Base-by-base conservation (phyloP, 2,329 filamentous ascomycete species). In the Xylariaceae sp. region DNA sequence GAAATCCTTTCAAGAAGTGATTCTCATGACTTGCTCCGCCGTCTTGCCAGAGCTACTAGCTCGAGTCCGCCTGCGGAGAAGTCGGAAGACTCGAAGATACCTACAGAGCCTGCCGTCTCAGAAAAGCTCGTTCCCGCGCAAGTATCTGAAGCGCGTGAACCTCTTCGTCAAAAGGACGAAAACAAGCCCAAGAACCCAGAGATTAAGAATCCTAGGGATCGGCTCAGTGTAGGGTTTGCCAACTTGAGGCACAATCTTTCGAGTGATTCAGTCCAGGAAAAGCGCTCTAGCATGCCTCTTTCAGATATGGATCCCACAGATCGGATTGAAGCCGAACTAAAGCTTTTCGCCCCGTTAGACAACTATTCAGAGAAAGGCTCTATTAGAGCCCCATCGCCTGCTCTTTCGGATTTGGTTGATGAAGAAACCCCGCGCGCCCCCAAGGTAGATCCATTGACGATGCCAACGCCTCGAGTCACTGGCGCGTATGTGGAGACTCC, bases 401-500 rank as follows among this genome's bases (percentile, higher is more conserved):
- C 56, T 32, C 64, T 65, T 2, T 67, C 67, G 7, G 59, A 61
- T 27, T 43, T 64, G 22, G 39, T 16, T 36, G 62, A 63, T 3
- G 71, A 74, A 5, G 69, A 69, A 42, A 82, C 78, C 1, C 78
- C 77, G 5, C 68, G 67, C 36, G 63, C 73, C 3, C 45, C 47
- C 12, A 76, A 67, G 52, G 43, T 52, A 33, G 74, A 80, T 47
- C 71, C 71, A 10, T 47, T 74, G 25, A 67, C 67, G 22, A 72
- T 74, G 61, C 74, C 75, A 6, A 81, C 78, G 3, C 78, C 78
- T 2, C 71, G 64, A 40, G 68, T 80, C 3, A 73, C 68, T 1
- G 78, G 78, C 1, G 78, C 78, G 3, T 82, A 74, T 48, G 69
- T 81, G 8, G 76, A 80, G 44, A 80, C 78, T 2, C 77, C 78